Conservation (phyloP, 2,329 filamentous ascomycete genomes). For the Ophiostoma australiae region DNA sequence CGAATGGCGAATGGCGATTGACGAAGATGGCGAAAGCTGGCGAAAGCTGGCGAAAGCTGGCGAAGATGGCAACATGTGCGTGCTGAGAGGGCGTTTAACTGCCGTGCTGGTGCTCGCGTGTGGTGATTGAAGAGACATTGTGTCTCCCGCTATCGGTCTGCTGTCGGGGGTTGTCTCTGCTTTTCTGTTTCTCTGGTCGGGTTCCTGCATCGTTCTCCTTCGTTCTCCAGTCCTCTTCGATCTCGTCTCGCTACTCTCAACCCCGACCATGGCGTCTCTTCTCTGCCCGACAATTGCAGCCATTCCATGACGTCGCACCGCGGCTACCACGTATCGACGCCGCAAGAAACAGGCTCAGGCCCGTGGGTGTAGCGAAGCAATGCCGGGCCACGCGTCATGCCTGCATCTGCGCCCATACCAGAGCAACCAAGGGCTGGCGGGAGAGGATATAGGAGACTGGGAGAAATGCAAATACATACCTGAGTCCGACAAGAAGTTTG, state of each 20-base stretch:
- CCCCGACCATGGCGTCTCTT: background rate
- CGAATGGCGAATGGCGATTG: no score
- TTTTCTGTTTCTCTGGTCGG: background rate
- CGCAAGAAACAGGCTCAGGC: conserved; percentile 12
- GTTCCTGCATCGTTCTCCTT: background rate
- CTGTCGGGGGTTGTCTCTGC: background rate
- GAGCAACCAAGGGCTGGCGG: background rate
- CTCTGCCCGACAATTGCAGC: background rate
- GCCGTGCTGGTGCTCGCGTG: background rate
- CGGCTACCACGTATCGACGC: conserved; percentile 10
- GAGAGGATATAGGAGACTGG: background rate
- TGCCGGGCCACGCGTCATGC: conserved; percentile 21
- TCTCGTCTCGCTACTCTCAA: background rate
- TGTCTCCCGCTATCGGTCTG: conserved; percentile 1
- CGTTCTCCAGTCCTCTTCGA: background rate
- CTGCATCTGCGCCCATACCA: conserved; percentile 17
- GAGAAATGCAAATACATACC: conserved; percentile 23
- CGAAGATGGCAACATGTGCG: background rate
- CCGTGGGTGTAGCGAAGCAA: conserved; percentile 16
- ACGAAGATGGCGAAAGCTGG: no score
- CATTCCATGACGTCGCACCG: background rate
- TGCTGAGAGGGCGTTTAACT: background rate
- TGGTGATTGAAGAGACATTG: background rate
- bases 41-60: no score
- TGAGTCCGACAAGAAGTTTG: conserved; percentile 25